Base-by-base conservation (phyloP, 2,329 filamentous ascomycete species). In the Septoria linicola region DNA sequence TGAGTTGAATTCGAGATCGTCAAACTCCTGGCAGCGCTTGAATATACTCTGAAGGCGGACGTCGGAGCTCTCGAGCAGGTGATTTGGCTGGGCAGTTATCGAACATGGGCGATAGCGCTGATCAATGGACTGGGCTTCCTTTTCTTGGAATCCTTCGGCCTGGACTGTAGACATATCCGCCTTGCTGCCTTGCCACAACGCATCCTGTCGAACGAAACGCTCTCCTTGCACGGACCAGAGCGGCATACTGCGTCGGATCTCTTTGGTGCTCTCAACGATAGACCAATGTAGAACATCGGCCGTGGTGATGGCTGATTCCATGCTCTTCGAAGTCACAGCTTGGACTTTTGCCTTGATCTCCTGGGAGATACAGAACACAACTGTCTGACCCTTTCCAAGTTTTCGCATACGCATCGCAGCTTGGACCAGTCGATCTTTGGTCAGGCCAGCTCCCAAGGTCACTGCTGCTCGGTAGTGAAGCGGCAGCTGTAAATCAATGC, bases 361-460 rank as follows among this genome's bases (percentile, higher is more conserved):
- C 1, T 72, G 62, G 0, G 82, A 76, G 1, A 82, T 68, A 47
- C 76, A 80, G 43, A 88, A 88, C 0, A 79, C 70, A 0, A 89
- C 76, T 0, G 80, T 82, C 58, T 90, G 85, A 0, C 84, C 84
- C 2, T 80, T 69, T 0, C 84, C 86, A 0, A 91, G 73, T 52
- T 84, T 80, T 8, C 85, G 68, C 79, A 89, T 82, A n/a, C 86
- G 68, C 82, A 87, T 88, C 52, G 83, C 86, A 0, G 83, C 84
- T 76, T 90, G 86, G 0, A 84, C 80, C 0, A 89, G 64, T 11
- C 77, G 72, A 53, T 91, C 87, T 54, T 90, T 91, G 0, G 81
- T 85, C 1, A 89, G 58, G 3, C 73, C 72, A 0, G 82, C 74
- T 0, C 86, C 85, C 0, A 92, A 64, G 0, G 85, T 89, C 0